Conservation (phyloP, 192 early-diverging fungal species). For the Backusella parvicylindrica region DNA sequence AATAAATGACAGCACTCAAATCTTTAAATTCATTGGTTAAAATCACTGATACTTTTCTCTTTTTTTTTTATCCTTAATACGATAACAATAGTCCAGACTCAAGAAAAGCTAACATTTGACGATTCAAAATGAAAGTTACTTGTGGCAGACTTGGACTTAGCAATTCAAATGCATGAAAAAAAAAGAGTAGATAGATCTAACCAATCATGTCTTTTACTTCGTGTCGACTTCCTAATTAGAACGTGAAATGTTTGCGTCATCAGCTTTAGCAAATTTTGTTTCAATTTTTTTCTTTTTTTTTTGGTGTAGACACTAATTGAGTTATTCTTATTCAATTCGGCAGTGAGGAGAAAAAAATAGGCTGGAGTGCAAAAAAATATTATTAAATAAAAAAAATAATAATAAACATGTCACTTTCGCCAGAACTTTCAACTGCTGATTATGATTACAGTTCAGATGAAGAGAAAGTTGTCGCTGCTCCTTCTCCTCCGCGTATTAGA, state of each 20-base stretch:
- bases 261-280: background rate
- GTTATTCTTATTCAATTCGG: background rate
- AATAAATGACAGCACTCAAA: no score
- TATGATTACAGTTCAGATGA: conserved; percentile 23
- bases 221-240: background rate
- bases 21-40: no score
- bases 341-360: conserved; percentile 5
- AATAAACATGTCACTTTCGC: conserved; percentile 8
- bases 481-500: conserved; percentile 15
- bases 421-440: conserved; percentile 22
- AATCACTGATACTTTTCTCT: no score
- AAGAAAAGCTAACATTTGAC: no score
- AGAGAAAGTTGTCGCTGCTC: background rate
- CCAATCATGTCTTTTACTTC: no score
- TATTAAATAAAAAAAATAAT: background rate
- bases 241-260: background rate
- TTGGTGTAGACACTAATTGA: background rate
- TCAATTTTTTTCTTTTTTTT: background rate
- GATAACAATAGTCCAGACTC: no score
- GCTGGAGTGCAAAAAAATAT: background rate
- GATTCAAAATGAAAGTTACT: no score
- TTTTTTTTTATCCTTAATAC: no score
- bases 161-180: background rate
- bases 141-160: no score
- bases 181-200: background rate